A percentile compares a stretch with the other conserved stretches of the same genome.
These are phyloP conservation scores for Wickerhamiella bombiphila DNA, from an alignment of 805 yeast genomes.

Conservation along the genomic window DNA sequence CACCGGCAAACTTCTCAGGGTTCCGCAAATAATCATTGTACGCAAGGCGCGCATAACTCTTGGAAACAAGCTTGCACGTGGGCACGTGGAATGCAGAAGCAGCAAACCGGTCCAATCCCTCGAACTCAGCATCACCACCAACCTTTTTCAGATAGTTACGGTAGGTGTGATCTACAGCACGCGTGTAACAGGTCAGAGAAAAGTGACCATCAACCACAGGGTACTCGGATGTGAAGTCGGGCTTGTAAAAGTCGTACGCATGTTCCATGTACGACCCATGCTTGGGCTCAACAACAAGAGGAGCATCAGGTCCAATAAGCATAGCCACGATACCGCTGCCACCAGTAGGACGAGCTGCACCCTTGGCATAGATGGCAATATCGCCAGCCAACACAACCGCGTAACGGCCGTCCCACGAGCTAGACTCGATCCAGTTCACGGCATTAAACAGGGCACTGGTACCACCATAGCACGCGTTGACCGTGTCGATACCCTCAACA, in stretches of 20 bases:
- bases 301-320: conserved; percentile 95
- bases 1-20: conserved; percentile 44
- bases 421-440: conserved; percentile 89
- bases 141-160: conserved; percentile 48
- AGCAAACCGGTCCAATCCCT: conserved; percentile 58
- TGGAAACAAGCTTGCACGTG: conserved; percentile 86
- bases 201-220: conserved; percentile 97
- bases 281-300: conserved; percentile 74
- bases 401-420: conserved; percentile 96
- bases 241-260: conserved; percentile 94
- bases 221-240: conserved; percentile 89
- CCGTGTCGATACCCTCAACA: conserved; percentile 88
- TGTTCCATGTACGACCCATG: conserved; percentile 94
- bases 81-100: conserved; percentile 97
- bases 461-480: conserved; percentile 98
- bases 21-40: conserved; percentile 74
- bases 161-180: conserved; percentile 83
- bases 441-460: conserved; percentile 89
- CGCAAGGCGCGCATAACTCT: conserved; percentile 81
- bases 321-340: conserved; percentile 97
- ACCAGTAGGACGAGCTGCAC: conserved; percentile 98
- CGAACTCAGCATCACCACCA: conserved; percentile 30
- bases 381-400: conserved; percentile 96
- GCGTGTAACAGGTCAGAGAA: conserved; percentile 84
- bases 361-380: conserved; percentile 92